phyloP scores from a whole-genome alignment of 768 basidiomycete species.

The Cystofilobasidium ferigula region DNA sequence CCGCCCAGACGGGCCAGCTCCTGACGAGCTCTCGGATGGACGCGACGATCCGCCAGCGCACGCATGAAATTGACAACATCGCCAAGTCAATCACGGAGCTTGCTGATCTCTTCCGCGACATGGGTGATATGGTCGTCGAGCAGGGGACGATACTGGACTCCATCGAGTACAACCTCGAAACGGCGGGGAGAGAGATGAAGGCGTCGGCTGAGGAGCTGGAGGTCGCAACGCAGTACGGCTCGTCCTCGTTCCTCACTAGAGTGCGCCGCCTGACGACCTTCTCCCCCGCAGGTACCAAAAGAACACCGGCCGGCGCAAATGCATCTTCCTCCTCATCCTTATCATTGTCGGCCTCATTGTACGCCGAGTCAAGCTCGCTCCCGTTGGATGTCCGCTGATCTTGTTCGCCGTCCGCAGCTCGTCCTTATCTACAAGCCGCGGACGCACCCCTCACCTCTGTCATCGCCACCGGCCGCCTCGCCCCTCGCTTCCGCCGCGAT shows the following conservation, averaged over 20 bases:
- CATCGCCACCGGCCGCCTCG: neutral
- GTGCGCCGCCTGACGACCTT: neutral
- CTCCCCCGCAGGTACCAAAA: constrained; percentile 66
- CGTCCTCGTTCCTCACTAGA: neutral
- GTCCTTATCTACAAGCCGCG: constrained; percentile 88
- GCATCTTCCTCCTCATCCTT: constrained; percentile 81
- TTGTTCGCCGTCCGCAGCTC: constrained; percentile 35
- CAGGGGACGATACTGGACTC: constrained; percentile 95
- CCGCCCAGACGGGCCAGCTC: neutral
- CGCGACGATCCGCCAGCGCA: constrained; percentile 25
- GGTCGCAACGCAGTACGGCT: constrained; percentile 62
- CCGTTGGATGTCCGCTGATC: neutral
- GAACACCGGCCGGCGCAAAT: constrained; percentile 80
- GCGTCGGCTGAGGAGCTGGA: constrained; percentile 77
- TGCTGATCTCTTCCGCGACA: constrained; percentile 92
- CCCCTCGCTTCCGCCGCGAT: neutral
- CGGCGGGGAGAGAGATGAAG: constrained; percentile 66
- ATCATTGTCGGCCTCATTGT: constrained; percentile 72
- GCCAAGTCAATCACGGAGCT: constrained; percentile 81
- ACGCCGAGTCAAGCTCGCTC: neutral
- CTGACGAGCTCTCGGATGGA: neutral
- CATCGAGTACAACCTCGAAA: constrained; percentile 94
- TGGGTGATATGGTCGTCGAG: constrained; percentile 86
- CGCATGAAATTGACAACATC: constrained; percentile 65
- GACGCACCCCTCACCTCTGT: neutral